Conservation (phyloP, 2,329 filamentous ascomycete species). For the Cadophora sp. region DNA sequence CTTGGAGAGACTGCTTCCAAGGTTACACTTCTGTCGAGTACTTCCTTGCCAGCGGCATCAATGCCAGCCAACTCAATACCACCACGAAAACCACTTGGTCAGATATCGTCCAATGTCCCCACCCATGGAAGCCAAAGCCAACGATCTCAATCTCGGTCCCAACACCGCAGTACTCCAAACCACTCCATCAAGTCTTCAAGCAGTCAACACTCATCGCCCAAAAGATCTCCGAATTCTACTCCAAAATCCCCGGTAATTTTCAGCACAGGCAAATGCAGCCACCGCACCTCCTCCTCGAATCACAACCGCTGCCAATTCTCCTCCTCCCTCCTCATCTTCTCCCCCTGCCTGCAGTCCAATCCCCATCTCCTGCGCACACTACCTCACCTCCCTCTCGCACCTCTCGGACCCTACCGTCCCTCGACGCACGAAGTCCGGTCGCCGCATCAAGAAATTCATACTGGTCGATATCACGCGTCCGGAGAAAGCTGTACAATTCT, state of each 20-base stretch:
- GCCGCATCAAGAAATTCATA: conserved; percentile 40
- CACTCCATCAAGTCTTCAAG: not conserved
- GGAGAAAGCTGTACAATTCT: conserved; percentile 42
- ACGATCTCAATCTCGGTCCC: conserved; percentile 10
- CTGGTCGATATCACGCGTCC: conserved; percentile 45
- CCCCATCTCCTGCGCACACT: conserved; percentile 31
- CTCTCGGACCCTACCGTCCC: conserved; percentile 31
- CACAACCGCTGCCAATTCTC: conserved; percentile 19
- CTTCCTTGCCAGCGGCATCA: not conserved
- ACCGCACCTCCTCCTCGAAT: not conserved
- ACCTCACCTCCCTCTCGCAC: conserved; percentile 27
- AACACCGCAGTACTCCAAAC: not conserved
- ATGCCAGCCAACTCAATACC: not conserved
- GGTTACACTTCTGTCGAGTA: not conserved
- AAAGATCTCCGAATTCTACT: not conserved
- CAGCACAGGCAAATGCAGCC: conserved; percentile 29
- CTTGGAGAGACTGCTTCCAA: not conserved
- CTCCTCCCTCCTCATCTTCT: conserved; percentile 39
- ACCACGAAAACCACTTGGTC: conserved; percentile 8
- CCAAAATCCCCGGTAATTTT: conserved; percentile 3
- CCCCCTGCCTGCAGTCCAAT: conserved; percentile 34
- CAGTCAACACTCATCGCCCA: not conserved
- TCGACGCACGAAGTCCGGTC: conserved; percentile 27
- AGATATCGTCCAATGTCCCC: conserved; percentile 15
- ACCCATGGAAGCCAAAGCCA: conserved; percentile 5